These are phyloP conservation scores for Aureoboletus auriporus DNA, from an alignment of 768 basidiomycete genomes.

Conservation along the genomic window DNA sequence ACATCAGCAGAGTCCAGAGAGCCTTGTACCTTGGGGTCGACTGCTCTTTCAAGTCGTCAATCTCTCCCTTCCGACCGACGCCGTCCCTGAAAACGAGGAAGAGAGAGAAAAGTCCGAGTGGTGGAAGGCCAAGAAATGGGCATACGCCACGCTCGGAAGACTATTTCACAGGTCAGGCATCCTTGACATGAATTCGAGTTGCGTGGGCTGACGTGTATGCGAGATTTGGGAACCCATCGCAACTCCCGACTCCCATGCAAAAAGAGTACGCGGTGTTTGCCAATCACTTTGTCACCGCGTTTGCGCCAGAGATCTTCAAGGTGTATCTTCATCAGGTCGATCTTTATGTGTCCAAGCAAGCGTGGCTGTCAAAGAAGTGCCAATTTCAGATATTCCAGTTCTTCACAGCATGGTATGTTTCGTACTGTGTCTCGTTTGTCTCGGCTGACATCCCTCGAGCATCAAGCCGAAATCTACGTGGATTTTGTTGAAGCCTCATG, in stretches of 20 bases:
- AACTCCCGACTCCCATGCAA: constrained; percentile 71
- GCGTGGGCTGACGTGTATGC: constrained; percentile 4
- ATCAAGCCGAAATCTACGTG: constrained; percentile 94
- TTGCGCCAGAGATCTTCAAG: constrained; percentile 85
- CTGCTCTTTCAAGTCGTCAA: constrained; percentile 80
- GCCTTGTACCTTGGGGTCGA: constrained; percentile 83
- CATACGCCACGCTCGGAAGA: constrained; percentile 73
- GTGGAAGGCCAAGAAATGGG: constrained; percentile 96
- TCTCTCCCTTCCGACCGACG: constrained; percentile 58
- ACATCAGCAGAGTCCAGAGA: constrained; percentile 73
- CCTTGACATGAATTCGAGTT: background rate
- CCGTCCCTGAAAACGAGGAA: constrained; percentile 67
- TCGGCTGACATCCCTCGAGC: constrained; percentile 39
- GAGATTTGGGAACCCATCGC: constrained; percentile 85
- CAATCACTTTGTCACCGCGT: constrained; percentile 68
- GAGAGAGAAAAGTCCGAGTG: constrained; percentile 77
- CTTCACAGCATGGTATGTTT: constrained; percentile 78
- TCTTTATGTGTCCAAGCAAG: constrained; percentile 65
- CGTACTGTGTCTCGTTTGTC: background rate
- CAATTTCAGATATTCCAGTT: constrained; percentile 82
- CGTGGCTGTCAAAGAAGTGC: constrained; percentile 80
- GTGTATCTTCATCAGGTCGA: constrained; percentile 66
- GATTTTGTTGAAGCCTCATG: constrained; percentile 81
- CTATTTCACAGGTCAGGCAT: constrained; percentile 64
- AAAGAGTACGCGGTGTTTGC: constrained; percentile 69